Percentiles rank a stretch among this genome's conserved stretches.
These are phyloP conservation scores for Telopea speciosissima DNA, from an alignment of 177 flowering plant genomes.

Conservation along the genomic window DNA sequence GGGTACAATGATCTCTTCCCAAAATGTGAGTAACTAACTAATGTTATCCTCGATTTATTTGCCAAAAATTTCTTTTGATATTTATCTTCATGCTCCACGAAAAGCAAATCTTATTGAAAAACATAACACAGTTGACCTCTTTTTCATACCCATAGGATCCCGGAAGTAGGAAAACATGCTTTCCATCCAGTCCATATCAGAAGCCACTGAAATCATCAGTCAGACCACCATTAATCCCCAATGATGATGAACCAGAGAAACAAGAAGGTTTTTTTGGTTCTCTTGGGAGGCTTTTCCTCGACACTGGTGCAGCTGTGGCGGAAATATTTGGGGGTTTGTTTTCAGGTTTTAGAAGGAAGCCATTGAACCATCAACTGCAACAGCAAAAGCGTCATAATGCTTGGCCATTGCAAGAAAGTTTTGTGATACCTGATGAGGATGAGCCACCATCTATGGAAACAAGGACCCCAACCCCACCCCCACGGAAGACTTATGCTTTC, in stretches of 20 bases:
- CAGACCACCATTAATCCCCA: conserved; percentile 79
- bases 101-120: neutral
- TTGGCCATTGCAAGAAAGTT: conserved; percentile 90
- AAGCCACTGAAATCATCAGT: conserved; percentile 58
- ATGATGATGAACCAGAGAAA: conserved; percentile 57
- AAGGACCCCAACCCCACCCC: conserved; percentile 75
- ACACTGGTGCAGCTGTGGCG: conserved; percentile 34
- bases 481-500: conserved; percentile 79
- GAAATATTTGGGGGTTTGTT: conserved; percentile 64
- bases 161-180: conserved; percentile 16
- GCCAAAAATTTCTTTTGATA: neutral
- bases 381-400: conserved; percentile 27
- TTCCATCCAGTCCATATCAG: conserved; percentile 37
- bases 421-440: conserved; percentile 69
- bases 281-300: conserved; percentile 45
- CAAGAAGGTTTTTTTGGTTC: conserved; percentile 71
- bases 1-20: conserved; percentile 51
- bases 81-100: neutral
- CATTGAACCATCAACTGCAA: conserved; percentile 25
- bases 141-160: conserved; percentile 36
- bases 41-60: neutral
- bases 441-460: conserved; percentile 83
- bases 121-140: neutral
- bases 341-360: conserved; percentile 52
- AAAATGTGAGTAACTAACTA: conserved; percentile 44